phyloP scores from a whole-genome alignment of 2,329 filamentous ascomycete species.

The Xylaria hypoxylon region DNA sequence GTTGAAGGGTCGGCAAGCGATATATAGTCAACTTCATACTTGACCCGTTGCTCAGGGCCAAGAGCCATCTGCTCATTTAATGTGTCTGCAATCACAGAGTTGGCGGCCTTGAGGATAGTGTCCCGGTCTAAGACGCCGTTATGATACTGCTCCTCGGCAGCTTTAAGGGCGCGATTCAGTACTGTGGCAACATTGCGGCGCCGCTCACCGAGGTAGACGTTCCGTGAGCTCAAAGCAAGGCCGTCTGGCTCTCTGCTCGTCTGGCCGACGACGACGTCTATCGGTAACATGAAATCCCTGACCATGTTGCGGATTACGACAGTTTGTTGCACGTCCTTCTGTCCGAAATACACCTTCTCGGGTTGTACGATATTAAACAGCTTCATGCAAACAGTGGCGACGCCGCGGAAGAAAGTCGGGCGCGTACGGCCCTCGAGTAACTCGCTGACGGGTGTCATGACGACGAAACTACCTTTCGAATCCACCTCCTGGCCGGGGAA shows the following conservation, averaged over 20 bases:
- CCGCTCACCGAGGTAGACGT: constrained; percentile 87
- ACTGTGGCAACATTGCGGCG: constrained; percentile 79
- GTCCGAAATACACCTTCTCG: constrained; percentile 89
- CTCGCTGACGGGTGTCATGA: constrained; percentile 84
- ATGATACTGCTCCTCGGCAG: constrained; percentile 76
- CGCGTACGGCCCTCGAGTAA: constrained; percentile 86
- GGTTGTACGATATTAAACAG: constrained; percentile 85
- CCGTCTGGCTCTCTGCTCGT: constrained; percentile 85
- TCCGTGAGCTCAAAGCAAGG: constrained; percentile 89
- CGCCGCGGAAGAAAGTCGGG: constrained; percentile 95
- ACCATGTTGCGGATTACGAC: constrained; percentile 90
- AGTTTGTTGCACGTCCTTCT: constrained; percentile 98
- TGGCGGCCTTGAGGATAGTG: constrained; percentile 79
- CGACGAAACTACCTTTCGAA: constrained; percentile 89
- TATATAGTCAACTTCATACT: constrained; percentile 90
- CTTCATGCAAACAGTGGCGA: constrained; percentile 97
- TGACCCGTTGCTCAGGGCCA: constrained; percentile 69
- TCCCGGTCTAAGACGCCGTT: constrained; percentile 65
- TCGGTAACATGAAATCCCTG: constrained; percentile 84
- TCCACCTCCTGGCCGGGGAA: constrained; percentile 77
- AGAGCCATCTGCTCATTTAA: constrained; percentile 72
- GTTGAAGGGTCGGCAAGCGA: constrained; percentile 88
- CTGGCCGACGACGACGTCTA: constrained; percentile 76
- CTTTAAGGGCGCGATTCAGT: constrained; percentile 74
- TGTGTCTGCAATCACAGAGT: constrained; percentile 66